Evolutionary conservation across 371 early-diverging fungal species (phyloP), one percentile per base, ranked within the genome.

Genomic region (Umbelopsis sp.): DNA sequence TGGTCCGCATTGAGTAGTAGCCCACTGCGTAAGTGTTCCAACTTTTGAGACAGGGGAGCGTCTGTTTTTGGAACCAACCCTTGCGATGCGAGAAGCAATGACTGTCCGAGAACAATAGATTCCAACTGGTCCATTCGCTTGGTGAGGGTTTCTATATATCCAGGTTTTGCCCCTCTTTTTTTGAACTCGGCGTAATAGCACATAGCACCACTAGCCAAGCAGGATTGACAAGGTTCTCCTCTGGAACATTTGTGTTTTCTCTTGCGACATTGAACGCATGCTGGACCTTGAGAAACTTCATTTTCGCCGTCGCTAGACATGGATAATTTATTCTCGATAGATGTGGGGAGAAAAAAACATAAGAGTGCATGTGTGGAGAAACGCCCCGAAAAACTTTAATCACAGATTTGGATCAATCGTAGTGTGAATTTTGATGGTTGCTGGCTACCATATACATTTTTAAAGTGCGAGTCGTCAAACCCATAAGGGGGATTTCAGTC

Each of bases 221-320:
- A 64, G 41, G 64, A 64, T 44, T 46, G 64, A 25, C 64, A 64
- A 18, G 64, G 64, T 24, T 45, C 64, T 9, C 64, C 64, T 64
- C 64, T 44, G 16, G 64, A 45, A 20, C 64, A 64, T 18, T 64
- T 64, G 12, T 64, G 64, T 20, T 64, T 64, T n/a, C 35, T 64
- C 45, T 46, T 44, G 9, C 64, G 41, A 44, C 64, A 64, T 44
- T 64, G 64, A 22, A 46, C 44, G 14, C 64, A 64, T 16, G 64
- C 64, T 35, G 57, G 57, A 11, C 57, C 57, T 35, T 57, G 57
- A 18, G 29, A 25, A 35, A 57, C n/a, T 25, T 57, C 57, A 37
- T 29, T 57, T 57, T 57, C 57, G 18, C 57, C 57, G n/a, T 57
- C 57, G 57, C 57, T 57, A 35, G 57, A 57, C 57, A 57, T 57